Percentiles rank a stretch among this genome's conserved stretches.
Evolutionary conservation across 768 basidiomycete species (phyloP).

Genomic region (Nidularia pulvinata): DNA sequence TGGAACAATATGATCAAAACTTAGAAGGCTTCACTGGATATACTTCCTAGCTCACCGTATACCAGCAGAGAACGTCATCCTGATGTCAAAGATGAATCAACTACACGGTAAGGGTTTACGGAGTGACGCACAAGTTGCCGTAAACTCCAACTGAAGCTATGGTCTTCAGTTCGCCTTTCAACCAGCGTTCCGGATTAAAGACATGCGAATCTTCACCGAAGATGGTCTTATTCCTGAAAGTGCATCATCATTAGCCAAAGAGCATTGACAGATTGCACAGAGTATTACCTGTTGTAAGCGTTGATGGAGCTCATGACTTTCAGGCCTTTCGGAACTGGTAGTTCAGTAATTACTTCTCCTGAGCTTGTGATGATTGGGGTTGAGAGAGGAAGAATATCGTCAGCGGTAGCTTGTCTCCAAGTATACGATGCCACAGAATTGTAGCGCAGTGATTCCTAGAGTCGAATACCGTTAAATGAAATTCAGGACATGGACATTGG

Average conservation of each 20-base stretch:
- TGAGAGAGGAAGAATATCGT: constrained; percentile 60
- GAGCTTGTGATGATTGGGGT: constrained; percentile 43
- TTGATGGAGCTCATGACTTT: constrained; percentile 48
- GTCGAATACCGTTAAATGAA: no score
- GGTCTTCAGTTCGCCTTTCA: constrained; percentile 31
- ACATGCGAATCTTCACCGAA: constrained; percentile 47
- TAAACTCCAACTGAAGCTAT: constrained; percentile 44
- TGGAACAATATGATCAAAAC: background rate
- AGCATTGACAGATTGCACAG: background rate
- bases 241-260: constrained; percentile 1
- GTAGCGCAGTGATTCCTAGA: constrained; percentile 47
- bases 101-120: background rate
- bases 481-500: background rate
- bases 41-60: constrained; percentile 17
- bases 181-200: constrained; percentile 52
- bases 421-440: constrained; percentile 33
- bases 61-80: constrained; percentile 27
- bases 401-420: constrained; percentile 37
- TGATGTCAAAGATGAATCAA: constrained; percentile 6
- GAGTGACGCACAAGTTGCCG: constrained; percentile 40
- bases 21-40: background rate
- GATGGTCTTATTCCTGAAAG: constrained; percentile 33
- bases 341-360: constrained; percentile 41
- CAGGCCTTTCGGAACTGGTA: constrained; percentile 50
- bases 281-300: constrained; percentile 58